Evolutionary conservation across 805 yeast genomes (phyloP).

Genomic region (Schwanniomyces sp.): DNA sequence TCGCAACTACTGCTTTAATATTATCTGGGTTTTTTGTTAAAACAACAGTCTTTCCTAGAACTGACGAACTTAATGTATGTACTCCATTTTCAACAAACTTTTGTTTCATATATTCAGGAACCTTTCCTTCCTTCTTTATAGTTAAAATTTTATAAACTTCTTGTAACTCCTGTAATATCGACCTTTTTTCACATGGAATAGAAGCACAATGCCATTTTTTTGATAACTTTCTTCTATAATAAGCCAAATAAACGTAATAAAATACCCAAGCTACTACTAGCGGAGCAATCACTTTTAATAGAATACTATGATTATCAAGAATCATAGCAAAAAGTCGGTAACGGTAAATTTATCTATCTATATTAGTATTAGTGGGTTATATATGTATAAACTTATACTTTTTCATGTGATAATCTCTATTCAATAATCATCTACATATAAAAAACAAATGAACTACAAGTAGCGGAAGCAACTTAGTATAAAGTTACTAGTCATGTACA

Average conservation of each 20-base stretch:
- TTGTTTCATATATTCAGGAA: conserved; percentile 11
- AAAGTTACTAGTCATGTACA: too few species aligned
- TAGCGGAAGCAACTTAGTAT: too few species aligned
- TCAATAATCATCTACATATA: too few species aligned
- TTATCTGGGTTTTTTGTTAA: conserved; percentile 35
- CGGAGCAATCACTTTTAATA: not conserved
- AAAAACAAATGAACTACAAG: too few species aligned
- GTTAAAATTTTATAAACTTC: not conserved
- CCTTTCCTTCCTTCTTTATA: conserved; percentile 11
- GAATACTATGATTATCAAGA: not conserved
- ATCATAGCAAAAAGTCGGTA: not conserved
- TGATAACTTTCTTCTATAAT: not conserved
- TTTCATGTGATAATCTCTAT: too few species aligned
- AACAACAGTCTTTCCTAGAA: conserved; percentile 15
- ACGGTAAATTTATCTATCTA: too few species aligned
- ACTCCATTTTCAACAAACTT: conserved; percentile 3
- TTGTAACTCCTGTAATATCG: not conserved
- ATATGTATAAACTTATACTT: too few species aligned
- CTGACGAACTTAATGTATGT: conserved; percentile 5
- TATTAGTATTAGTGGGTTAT: too few species aligned
- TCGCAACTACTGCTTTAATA: conserved; percentile 36
- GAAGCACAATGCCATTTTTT: not conserved
- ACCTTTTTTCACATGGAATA: not conserved
- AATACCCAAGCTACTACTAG: not conserved
- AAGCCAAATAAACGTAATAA: not conserved